phyloP scores from a whole-genome alignment of 1,284 basidiomycete genomes.

The Naganishia liquefaciens region DNA sequence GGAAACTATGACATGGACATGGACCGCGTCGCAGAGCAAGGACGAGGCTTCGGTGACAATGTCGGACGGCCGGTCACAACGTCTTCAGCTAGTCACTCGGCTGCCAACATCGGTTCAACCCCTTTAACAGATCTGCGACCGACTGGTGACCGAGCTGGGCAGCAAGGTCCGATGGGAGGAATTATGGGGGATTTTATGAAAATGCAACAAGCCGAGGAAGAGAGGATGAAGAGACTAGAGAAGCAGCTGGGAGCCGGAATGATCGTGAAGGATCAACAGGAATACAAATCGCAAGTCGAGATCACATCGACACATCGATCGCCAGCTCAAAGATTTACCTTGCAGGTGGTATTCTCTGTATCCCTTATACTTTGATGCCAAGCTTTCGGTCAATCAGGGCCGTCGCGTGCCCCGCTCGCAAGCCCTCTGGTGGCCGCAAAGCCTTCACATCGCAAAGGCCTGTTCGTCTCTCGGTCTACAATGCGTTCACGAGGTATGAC shows the following conservation, averaged over 20 bases:
- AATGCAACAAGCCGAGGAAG: constrained; percentile 52
- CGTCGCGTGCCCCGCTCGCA: constrained; percentile 76
- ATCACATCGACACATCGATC: neutral
- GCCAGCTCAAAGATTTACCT: neutral
- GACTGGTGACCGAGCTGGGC: neutral
- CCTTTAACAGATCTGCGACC: constrained; percentile 12
- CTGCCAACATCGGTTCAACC: neutral
- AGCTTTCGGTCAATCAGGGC: constrained; percentile 78
- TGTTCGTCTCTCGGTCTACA: constrained; percentile 72
- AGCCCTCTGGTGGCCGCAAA: constrained; percentile 90
- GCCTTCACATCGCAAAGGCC: constrained; percentile 85
- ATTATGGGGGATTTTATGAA: constrained; percentile 56
- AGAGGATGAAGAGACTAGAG: constrained; percentile 48
- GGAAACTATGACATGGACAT: constrained; percentile 47
- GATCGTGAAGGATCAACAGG: constrained; percentile 43
- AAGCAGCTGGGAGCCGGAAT: constrained; percentile 46
- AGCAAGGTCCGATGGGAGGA: constrained; percentile 45
- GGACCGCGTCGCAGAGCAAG: constrained; percentile 42
- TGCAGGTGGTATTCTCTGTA: constrained; percentile 89
- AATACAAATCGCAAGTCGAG: constrained; percentile 50
- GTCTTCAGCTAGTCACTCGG: neutral
- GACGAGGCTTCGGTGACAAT: constrained; percentile 23
- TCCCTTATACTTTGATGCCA: constrained; percentile 95
- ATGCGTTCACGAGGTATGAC: constrained; percentile 74
- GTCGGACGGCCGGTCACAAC: constrained; percentile 6